Evolutionary conservation across 208 protist genomes (phyloP), one percentile per base, ranked within the genome.

Genomic region (Wallacemonas sp.): DNA sequence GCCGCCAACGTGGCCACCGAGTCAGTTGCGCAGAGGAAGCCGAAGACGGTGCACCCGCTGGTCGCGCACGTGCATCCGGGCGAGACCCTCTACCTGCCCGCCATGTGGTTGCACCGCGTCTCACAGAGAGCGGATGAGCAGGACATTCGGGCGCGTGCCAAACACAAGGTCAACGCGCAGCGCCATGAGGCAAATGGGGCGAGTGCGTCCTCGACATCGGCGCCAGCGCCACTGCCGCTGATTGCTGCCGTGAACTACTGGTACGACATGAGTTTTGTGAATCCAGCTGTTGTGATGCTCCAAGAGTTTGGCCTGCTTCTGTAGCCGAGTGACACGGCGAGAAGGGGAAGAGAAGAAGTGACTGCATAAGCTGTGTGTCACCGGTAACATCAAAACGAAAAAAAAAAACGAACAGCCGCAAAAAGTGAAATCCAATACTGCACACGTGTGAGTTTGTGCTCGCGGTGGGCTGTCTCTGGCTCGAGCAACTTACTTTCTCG

Each of bases 211-310:
- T 48, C 4, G 29, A 26, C 4, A 0, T 16, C 61, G 16, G 8
- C 42, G 25, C 28, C 48, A 11, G 41, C 72, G 14, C 81, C 79
- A 29, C 75, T 95, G 18, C 86, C 86, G n/a, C 78, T 91, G 10
- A 89, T 91, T 39, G 88, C 92, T 1, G 93, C 93, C 3, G 93
- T 97, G 22, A 97, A 97, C 75, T 97, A 96, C 70, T 97, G 93
- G 92, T 97, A 89, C 66, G 89, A 97, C 70, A 97, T 96, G 89
- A 90, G 81, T 59, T 94, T 92, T 75, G 77, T 55, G 45, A 94
- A 93, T 55, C 85, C 88, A 23, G 70, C 89, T 8, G 86, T 91
- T 18, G 86, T 92, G 41, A 81, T 95, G 76, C 72, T 95, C 33
- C 78, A 76, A 22, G 84, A 95, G 64, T 95, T 95, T 71, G 89